Base-by-base conservation (phyloP, 2,329 filamentous ascomycete species). In the Pezicula carpinea region DNA sequence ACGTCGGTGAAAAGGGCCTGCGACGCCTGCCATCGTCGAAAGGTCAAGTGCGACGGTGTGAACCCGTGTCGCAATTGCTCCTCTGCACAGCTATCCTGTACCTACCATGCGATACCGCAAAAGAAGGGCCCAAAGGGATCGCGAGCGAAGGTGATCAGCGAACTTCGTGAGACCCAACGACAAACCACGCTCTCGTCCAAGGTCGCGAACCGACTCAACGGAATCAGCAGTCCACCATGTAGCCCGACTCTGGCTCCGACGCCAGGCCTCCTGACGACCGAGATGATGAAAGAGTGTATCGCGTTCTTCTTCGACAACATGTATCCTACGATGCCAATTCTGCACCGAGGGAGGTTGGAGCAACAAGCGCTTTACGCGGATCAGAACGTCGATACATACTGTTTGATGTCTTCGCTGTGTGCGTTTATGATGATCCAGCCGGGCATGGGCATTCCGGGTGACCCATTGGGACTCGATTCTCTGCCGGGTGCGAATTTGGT, bases 61-160 rank as follows among this genome's bases (percentile, higher is more conserved):
- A 82, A 82, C 58, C 83, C 85, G 17, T 89, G 85, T 66, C 76
- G 79, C 50, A 87, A 87, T 66, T 89, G 85, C 66, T 73, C 75
- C 11, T 78, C 82, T 6, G 81, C 84, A 6, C 76, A 81, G 59
- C 72, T 88, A 15, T 72, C 76, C 11, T 89, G 85, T 71, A 87
- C 83, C 23, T 89, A 87, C 73, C 83, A 86, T 68, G 81, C 83
- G 29, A 80, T 87, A 31, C 83, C 83, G 2, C 84, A 86, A 68
- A 88, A 87, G 69, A 88, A 88, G 64, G 85, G 85, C 1, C 85
- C 84, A 36, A 87, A 87, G 66, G 84, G 85, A 54, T 85, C 82
- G 26, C 73, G 83, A 51, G 85, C 85, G 43, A 89, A 87, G 65
- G 83, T 89, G 49, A 85, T 89, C 64, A 87, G 82, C 60, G 83